These are phyloP conservation scores for Podila verticillata DNA, from an alignment of 192 early-diverging fungal genomes.

Conservation along the genomic window DNA sequence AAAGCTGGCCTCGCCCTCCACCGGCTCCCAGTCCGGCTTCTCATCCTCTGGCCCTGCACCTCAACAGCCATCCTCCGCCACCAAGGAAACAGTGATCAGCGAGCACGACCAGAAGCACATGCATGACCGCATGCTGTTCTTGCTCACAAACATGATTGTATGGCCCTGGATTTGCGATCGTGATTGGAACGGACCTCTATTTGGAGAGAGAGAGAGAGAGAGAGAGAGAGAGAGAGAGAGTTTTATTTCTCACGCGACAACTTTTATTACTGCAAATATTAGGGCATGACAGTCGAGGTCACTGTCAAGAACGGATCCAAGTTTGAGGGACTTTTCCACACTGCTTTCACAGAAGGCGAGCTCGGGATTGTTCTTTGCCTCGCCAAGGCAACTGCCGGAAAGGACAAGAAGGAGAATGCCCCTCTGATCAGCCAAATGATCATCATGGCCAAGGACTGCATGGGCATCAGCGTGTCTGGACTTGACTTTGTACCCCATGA, in stretches of 20 bases:
- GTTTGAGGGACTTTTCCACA: conserved; percentile 78
- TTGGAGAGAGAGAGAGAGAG: conserved; percentile 1
- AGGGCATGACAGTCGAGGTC: conserved; percentile 72
- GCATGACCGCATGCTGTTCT: conserved; percentile 74
- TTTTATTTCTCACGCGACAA: not conserved
- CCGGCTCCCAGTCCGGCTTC: conserved; percentile 2
- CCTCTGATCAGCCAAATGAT: conserved; percentile 61
- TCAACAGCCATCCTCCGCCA: not conserved
- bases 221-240: not conserved
- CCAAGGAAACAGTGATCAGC: conserved; percentile 37
- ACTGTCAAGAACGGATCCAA: conserved; percentile 64
- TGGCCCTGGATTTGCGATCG: not conserved
- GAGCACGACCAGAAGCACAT: conserved; percentile 52
- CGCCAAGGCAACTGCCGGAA: conserved; percentile 56
- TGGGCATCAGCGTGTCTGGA: conserved; percentile 59
- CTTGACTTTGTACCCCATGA: conserved; percentile 65
- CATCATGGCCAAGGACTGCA: conserved; percentile 73
- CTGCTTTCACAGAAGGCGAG: conserved; percentile 67
- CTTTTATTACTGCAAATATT: not conserved
- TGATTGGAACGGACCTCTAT: no score
- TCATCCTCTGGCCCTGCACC: conserved; percentile 1
- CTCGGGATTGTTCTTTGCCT: conserved; percentile 70
- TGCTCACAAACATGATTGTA: conserved; percentile 75
- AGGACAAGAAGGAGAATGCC: conserved; percentile 52
- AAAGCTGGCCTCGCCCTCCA: conserved; percentile 29